Conservation (phyloP, 2,329 filamentous ascomycete genomes). For the Ceratocystis ficicola region DNA sequence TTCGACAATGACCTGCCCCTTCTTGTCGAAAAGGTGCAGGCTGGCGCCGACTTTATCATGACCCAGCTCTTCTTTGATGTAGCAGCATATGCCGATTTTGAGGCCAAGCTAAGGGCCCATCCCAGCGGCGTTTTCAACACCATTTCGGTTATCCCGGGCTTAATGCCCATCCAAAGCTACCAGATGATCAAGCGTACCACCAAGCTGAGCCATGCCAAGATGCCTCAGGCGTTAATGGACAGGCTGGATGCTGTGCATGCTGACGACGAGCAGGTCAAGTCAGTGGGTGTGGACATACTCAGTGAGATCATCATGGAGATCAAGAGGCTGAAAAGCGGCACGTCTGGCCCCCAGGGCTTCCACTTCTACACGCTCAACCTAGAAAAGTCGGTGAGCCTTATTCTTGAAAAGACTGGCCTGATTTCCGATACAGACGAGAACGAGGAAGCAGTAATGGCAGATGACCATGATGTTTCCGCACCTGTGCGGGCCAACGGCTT, state of each 20-base stretch:
- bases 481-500: constrained; percentile 33
- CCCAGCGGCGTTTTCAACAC: constrained; percentile 73
- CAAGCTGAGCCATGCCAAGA: constrained; percentile 79
- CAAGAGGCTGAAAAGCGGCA: constrained; percentile 35
- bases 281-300: constrained; percentile 67
- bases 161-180: constrained; percentile 97
- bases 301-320: constrained; percentile 73
- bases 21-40: constrained; percentile 77
- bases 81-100: constrained; percentile 68
- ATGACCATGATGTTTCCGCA: constrained; percentile 23
- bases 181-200: constrained; percentile 89
- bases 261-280: constrained; percentile 72
- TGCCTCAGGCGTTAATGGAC: constrained; percentile 58
- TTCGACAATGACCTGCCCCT: constrained; percentile 75
- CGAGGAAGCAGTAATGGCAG: constrained; percentile 32
- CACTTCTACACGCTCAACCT: constrained; percentile 97
- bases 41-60: constrained; percentile 96
- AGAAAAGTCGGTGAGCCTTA: constrained; percentile 90
- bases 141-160: constrained; percentile 80
- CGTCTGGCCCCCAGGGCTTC: constrained; percentile 54
- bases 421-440: constrained; percentile 46
- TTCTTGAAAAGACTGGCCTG: constrained; percentile 72
- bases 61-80: constrained; percentile 95
- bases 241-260: constrained; percentile 61
- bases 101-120: constrained; percentile 63